Conservation (phyloP, 345 rosid genomes). For the Stellera chamaejasme region DNA sequence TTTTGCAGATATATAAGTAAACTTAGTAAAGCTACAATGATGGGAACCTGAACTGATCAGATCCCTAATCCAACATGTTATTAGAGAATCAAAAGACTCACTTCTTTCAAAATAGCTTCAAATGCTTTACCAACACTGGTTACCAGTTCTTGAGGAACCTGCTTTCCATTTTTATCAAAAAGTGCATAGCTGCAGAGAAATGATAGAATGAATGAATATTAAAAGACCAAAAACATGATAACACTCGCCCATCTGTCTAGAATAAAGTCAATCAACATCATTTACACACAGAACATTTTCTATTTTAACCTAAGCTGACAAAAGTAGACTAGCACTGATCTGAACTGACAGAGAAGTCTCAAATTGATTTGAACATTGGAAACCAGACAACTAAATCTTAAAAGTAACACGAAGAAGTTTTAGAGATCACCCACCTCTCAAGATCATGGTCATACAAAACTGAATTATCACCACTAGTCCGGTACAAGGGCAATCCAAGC, state of each 20-base stretch:
- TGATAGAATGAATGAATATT: background rate
- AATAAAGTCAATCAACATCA: background rate
- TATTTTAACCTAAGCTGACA: background rate
- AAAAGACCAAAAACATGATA: no score
- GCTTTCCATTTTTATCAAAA: slow-evolving; percentile 77
- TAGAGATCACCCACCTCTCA: slow-evolving; percentile 49
- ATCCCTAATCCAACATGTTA: no score
- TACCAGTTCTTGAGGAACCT: slow-evolving; percentile 80
- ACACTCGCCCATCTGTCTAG: no score
- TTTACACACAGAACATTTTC: background rate
- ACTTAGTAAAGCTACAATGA: slow-evolving; percentile 5
- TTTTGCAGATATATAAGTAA: background rate
- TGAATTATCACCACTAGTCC: slow-evolving; percentile 94
- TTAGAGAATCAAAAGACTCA: slow-evolving; percentile 13
- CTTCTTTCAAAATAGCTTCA: slow-evolving; percentile 79
- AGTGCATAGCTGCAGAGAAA: slow-evolving; percentile 54
- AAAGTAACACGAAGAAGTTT: background rate
- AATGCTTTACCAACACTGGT: slow-evolving; percentile 63
- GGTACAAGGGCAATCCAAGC: slow-evolving; percentile 79
- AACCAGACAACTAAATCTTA: background rate
- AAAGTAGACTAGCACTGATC: background rate
- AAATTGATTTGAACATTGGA: background rate
- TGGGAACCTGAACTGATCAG: background rate
- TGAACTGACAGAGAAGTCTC: background rate
- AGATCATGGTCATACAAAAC: slow-evolving; percentile 94